Conservation (phyloP, 371 early-diverging fungal species). For the Actinomucor elegans region DNA sequence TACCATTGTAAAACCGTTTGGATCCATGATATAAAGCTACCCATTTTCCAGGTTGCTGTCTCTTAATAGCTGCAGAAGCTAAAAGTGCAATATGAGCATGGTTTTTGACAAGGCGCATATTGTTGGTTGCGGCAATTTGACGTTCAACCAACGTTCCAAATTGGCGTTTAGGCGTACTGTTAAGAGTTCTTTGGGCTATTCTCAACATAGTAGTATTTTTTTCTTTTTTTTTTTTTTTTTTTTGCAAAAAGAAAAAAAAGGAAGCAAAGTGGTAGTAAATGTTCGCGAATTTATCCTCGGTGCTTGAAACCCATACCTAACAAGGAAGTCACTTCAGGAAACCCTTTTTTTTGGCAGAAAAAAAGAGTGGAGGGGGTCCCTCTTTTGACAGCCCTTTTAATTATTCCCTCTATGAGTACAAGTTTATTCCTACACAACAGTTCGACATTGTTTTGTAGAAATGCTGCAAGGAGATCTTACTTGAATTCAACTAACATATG, state of each 20-base stretch:
- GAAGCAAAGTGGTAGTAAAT: background rate
- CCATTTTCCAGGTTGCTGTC: background rate
- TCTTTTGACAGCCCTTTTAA: background rate
- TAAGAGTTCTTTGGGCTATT: background rate
- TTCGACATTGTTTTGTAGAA: background rate
- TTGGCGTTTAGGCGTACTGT: background rate
- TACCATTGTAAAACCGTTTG: conserved; percentile 20
- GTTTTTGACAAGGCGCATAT: too few relatives aligned
- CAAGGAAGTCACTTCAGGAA: too few relatives aligned
- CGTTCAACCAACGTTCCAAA: background rate
- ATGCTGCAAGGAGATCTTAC: background rate
- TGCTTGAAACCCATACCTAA: too few relatives aligned
- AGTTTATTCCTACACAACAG: background rate
- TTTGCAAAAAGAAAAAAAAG: background rate
- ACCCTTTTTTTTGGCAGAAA: too few relatives aligned
- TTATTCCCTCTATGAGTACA: background rate
- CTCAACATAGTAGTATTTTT: too few relatives aligned
- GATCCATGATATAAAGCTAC: background rate
- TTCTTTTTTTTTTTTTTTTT: too few relatives aligned
- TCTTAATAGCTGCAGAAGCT: background rate
- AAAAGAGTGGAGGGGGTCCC: too few relatives aligned
- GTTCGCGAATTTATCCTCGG: background rate
- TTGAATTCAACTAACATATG: background rate
- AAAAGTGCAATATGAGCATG: too few relatives aligned
- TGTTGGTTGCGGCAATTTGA: background rate